phyloP scores from a whole-genome alignment of 176 grass and related monocot species.

The Avena insularis region DNA sequence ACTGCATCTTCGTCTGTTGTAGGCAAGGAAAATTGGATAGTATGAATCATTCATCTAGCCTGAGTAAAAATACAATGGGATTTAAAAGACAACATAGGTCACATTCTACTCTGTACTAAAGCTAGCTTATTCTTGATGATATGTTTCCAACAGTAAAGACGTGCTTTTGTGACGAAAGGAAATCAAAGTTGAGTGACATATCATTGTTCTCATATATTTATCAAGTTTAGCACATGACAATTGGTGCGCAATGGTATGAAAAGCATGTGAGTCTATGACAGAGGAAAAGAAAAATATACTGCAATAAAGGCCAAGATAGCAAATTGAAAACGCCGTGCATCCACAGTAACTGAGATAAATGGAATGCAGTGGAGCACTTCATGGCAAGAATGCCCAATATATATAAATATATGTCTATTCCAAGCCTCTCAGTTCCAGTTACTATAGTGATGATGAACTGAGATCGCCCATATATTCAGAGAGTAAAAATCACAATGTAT shows the following conservation, averaged over 20 bases:
- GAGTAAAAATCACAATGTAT: background rate
- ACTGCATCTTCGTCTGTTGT: background rate
- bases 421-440: background rate
- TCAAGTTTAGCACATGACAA: background rate
- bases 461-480: background rate
- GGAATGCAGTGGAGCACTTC: background rate
- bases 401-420: background rate
- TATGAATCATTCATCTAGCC: background rate
- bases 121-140: background rate
- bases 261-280: background rate
- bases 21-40: background rate
- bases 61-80: background rate
- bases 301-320: slow-evolving; percentile 3
- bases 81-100: background rate
- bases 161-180: background rate
- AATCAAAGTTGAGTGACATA: too few species aligned
- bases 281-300: background rate
- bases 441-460: background rate
- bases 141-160: background rate
- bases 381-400: background rate
- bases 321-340: background rate
- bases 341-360: background rate
- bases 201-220: background rate
- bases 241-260: background rate
- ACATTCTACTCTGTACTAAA: background rate